A percentile compares a stretch with the other conserved stretches of the same genome.
phyloP scores from a whole-genome alignment of 2,329 filamentous ascomycete species.

The Sclerotinia minor region DNA sequence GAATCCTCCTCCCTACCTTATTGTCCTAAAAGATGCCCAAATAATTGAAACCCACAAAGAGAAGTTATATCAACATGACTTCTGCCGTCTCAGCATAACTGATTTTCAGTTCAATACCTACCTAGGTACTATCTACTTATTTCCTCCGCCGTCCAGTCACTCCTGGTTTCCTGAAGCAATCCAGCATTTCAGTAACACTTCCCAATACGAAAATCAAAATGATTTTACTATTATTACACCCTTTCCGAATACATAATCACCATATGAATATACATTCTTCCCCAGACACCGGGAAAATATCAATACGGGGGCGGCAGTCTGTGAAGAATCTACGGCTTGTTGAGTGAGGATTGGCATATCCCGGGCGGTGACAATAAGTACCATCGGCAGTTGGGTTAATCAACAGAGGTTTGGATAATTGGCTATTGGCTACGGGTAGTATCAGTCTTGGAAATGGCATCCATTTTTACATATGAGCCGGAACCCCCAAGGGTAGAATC shows the following conservation, averaged over 20 bases:
- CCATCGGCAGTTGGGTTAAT: neutral
- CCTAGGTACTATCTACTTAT: neutral
- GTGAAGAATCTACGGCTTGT: neutral
- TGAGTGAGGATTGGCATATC: neutral
- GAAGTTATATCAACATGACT: constrained; percentile 23
- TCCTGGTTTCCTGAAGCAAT: constrained; percentile 6
- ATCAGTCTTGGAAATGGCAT: constrained; percentile 63
- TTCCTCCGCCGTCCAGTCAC: neutral
- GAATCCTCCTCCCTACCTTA: neutral
- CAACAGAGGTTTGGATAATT: neutral
- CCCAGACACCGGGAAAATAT: constrained; percentile 37
- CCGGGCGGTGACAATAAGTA: neutral
- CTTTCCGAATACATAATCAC: constrained; percentile 46
- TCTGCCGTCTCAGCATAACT: constrained; percentile 18
- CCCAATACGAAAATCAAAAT: constrained; percentile 46
- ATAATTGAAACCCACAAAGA: neutral
- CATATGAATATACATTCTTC: constrained; percentile 53
- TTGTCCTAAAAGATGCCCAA: neutral
- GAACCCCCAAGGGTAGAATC: constrained; percentile 86
- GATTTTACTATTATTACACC: constrained; percentile 48
- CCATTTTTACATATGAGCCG: constrained; percentile 92
- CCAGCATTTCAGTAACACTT: neutral
- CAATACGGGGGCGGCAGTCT: constrained; percentile 30
- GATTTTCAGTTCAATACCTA: constrained; percentile 8
- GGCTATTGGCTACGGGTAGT: neutral